Conservation (phyloP, 768 basidiomycete species). For the Lepiota venenata region DNA sequence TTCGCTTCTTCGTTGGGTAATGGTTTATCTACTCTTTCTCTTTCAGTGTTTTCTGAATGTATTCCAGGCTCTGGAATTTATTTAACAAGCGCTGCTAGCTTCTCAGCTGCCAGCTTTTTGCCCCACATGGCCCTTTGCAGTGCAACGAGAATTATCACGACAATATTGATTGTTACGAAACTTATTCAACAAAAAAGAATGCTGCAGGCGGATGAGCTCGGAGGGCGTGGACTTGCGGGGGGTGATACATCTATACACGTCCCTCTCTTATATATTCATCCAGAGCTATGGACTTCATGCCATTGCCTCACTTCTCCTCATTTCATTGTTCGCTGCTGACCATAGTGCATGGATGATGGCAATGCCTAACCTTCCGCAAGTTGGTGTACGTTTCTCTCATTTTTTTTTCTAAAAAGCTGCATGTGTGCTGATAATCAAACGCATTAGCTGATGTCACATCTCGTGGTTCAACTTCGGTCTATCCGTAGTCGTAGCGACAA, state of each 20-base stretch:
- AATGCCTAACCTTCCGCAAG: not conserved
- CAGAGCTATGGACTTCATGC: not conserved
- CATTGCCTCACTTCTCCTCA: not conserved
- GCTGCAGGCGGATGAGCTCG: not conserved
- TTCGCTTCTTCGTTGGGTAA: not conserved
- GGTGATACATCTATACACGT: not conserved
- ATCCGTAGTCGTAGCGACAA: too few relatives aligned
- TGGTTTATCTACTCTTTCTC: not conserved
- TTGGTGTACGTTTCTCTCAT: not conserved
- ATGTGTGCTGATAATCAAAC: not conserved
- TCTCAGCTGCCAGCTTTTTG: not conserved
- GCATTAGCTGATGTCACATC: not conserved
- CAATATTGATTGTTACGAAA: not conserved
- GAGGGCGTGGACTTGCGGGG: not conserved
- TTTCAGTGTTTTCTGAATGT: not conserved
- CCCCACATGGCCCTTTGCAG: not conserved
- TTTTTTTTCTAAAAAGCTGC: too few relatives aligned
- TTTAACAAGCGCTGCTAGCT: not conserved
- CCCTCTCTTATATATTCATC: not conserved
- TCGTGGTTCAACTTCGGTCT: not conserved
- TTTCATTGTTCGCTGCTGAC: not conserved
- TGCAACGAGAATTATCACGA: not conserved
- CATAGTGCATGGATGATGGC: not conserved
- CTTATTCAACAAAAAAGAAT: not conserved
- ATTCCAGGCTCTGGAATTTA: slow-evolving; percentile 1